A percentile compares a stretch with the other conserved stretches of the same genome.
phyloP scores from a whole-genome alignment of 2,329 filamentous ascomycete species.

The Falciphora oryzae region DNA sequence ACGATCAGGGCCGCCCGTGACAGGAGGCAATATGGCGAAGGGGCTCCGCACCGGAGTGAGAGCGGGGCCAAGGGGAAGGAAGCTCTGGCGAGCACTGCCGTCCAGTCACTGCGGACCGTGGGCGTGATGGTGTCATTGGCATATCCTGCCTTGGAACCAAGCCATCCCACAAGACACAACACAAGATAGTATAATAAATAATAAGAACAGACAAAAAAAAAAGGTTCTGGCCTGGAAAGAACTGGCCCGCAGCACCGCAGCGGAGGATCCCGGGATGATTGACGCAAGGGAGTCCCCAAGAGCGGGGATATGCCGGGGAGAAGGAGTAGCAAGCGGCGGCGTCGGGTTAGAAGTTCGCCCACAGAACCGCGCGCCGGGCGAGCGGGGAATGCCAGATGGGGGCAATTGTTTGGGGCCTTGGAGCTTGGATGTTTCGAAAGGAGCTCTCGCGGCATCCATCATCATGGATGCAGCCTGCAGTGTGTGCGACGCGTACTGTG shows the following conservation, averaged over 20 bases:
- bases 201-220: too few relatives aligned
- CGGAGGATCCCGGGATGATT: neutral
- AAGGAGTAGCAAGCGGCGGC: too few relatives aligned
- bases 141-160: slow-evolving; percentile 3
- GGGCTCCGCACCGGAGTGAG: neutral
- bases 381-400: neutral
- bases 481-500: neutral
- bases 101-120: neutral
- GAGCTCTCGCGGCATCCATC: neutral
- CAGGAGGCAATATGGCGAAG: neutral
- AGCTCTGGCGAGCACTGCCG: slow-evolving; percentile 1
- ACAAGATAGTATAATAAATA: neutral
- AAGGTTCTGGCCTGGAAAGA: too few relatives aligned
- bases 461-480: neutral
- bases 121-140: slow-evolving; percentile 20
- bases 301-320: too few relatives aligned
- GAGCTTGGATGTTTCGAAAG: neutral
- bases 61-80: neutral
- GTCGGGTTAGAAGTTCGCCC: too few relatives aligned
- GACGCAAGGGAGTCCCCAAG: neutral
- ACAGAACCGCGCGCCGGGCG: too few relatives aligned
- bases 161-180: neutral
- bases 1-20: neutral
- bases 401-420: neutral
- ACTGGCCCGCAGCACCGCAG: too few relatives aligned